Conservation (phyloP, 2,329 filamentous ascomycete genomes). For the Pseudopyricularia javanii region DNA sequence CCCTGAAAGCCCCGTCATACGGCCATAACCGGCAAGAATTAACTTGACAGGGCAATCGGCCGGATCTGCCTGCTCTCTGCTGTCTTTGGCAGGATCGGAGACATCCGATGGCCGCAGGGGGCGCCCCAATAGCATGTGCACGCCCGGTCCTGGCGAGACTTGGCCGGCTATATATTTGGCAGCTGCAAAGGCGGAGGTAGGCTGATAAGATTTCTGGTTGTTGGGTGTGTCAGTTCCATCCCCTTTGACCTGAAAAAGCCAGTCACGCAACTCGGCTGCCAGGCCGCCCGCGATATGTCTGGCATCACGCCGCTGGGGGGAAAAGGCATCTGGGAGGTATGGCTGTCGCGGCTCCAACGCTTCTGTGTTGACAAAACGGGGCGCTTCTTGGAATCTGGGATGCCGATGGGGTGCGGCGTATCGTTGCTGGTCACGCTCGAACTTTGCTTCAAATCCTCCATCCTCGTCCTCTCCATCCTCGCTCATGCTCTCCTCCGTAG, state of each 20-base stretch:
- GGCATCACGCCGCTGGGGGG: slow-evolving; percentile 20
- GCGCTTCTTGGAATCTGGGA: slow-evolving; percentile 18
- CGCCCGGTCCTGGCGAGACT: slow-evolving; percentile 7
- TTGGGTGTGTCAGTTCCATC: slow-evolving; percentile 9
- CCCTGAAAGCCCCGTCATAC: slow-evolving; percentile 13
- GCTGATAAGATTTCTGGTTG: slow-evolving; percentile 3
- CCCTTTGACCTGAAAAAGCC: slow-evolving; percentile 29
- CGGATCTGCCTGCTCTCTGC: slow-evolving; percentile 1
- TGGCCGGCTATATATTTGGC: slow-evolving; percentile 14
- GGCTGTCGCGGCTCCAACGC: slow-evolving; percentile 7
- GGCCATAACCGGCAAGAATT: slow-evolving; percentile 13
- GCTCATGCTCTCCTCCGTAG: slow-evolving; percentile 7
- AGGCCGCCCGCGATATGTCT: slow-evolving; percentile 26
- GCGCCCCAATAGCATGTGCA: slow-evolving; percentile 15
- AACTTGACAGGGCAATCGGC: slow-evolving; percentile 1
- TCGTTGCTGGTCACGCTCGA: slow-evolving; percentile 3
- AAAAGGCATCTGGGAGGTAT: slow-evolving; percentile 24
- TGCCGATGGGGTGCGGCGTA: background rate
- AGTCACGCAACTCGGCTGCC: slow-evolving; percentile 27
- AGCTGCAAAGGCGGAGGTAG: slow-evolving; percentile 9
- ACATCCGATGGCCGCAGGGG: background rate
- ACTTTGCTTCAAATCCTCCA: background rate
- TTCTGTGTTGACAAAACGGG: slow-evolving; percentile 23
- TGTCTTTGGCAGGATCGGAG: slow-evolving; percentile 2
- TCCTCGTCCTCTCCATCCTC: slow-evolving; percentile 2